Percentiles rank a stretch among this genome's conserved stretches.
These are phyloP conservation scores for Casuarina glauca DNA, from an alignment of 306 rosid genomes.

Conservation along the genomic window DNA sequence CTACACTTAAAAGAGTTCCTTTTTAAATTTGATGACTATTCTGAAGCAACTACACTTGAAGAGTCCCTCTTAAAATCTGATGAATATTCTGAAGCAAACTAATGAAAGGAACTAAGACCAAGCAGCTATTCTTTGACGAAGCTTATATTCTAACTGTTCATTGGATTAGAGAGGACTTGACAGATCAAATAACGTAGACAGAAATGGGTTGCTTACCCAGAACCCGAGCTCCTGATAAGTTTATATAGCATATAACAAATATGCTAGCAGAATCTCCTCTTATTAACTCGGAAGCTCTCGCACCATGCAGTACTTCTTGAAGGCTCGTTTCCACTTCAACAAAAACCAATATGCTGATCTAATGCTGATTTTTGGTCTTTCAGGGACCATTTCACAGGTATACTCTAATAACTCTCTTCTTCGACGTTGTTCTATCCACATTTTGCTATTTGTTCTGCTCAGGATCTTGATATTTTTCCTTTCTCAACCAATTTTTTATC, in stretches of 20 bases:
- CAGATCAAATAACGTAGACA: neutral
- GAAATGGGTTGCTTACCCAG: neutral
- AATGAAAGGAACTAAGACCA: neutral
- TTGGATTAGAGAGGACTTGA: neutral
- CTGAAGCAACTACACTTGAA: neutral
- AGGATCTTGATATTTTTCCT: neutral
- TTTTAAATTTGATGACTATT: neutral
- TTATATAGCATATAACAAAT: neutral
- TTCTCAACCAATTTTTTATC: neutral
- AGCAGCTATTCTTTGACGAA: neutral
- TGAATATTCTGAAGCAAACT: neutral
- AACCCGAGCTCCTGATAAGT: neutral
- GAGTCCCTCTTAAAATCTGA: neutral
- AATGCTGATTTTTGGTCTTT: constrained; percentile 59
- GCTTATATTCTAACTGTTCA: constrained; percentile 4
- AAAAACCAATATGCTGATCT: constrained; percentile 83
- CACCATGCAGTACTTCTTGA: constrained; percentile 76
- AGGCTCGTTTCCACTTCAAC: constrained; percentile 80
- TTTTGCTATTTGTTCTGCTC: constrained; percentile 23
- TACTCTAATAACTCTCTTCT: constrained; percentile 5
- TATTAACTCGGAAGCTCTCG: neutral
- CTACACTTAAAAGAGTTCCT: neutral
- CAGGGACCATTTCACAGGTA: constrained; percentile 73
- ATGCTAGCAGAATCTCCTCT: neutral
- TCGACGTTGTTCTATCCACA: constrained; percentile 16